Conservation (phyloP, 164 flowering plant species). For the Buxus sempervirens region DNA sequence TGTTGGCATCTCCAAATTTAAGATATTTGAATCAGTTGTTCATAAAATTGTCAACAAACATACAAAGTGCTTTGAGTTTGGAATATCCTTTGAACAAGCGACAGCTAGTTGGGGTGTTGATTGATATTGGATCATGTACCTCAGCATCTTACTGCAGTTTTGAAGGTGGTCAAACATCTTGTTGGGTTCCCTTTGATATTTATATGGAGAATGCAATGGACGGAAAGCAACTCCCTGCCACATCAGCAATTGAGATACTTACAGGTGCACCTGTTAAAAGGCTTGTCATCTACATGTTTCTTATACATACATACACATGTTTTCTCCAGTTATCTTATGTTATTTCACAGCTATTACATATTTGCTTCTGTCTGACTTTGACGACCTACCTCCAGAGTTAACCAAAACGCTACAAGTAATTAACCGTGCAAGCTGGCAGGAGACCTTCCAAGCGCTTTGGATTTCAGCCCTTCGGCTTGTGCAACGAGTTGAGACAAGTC, state of each 20-base stretch:
- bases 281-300: background rate
- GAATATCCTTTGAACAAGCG: conserved; percentile 48
- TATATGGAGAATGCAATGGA: conserved; percentile 71
- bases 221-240: conserved; percentile 52
- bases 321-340: background rate
- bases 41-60: conserved; percentile 38
- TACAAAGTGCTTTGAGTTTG: conserved; percentile 37
- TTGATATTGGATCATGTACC: conserved; percentile 39
- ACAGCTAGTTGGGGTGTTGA: conserved; percentile 40
- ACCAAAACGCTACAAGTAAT: conserved; percentile 61
- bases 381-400: conserved; percentile 35
- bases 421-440: conserved; percentile 81
- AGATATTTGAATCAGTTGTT: conserved; percentile 32
- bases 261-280: conserved; percentile 32
- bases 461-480: conserved; percentile 84
- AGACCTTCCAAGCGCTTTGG: conserved; percentile 86
- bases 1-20: conserved; percentile 30
- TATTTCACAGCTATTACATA: background rate
- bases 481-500: conserved; percentile 64
- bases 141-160: conserved; percentile 29
- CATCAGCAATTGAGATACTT: conserved; percentile 48
- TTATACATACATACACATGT: background rate
- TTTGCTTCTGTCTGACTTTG: conserved; percentile 3
- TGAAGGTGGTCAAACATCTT: conserved; percentile 44
- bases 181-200: conserved; percentile 66